Conservation (phyloP, 495 filamentous ascomycete species). For the Aspergillus cavernicola region DNA sequence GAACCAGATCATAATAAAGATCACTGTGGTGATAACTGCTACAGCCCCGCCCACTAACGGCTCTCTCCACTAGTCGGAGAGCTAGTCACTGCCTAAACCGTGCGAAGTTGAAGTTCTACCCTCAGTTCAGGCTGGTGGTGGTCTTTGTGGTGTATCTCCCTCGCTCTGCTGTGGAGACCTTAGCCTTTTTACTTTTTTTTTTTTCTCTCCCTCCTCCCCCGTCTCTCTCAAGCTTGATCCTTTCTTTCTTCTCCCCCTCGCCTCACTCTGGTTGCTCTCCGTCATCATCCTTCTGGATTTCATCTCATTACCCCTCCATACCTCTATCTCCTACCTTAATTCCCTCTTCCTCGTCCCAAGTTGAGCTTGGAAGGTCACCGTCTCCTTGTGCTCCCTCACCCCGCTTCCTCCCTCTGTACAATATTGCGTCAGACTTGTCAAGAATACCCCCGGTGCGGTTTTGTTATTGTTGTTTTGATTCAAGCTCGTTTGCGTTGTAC, state of each 20-base stretch:
- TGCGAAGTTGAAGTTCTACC: not conserved
- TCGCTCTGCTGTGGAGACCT: slow-evolving; percentile 1
- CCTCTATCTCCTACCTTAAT: slow-evolving; percentile 11
- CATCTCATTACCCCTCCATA: slow-evolving; percentile 3
- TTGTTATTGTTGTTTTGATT: slow-evolving; percentile 7
- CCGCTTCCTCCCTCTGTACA: slow-evolving; percentile 15
- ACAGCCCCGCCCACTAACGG: slow-evolving; percentile 14
- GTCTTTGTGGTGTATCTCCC: not conserved
- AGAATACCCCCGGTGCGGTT: slow-evolving; percentile 12
- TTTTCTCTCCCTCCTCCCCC: slow-evolving; percentile 2
- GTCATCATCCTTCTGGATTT: slow-evolving; percentile 1
- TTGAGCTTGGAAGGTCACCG: slow-evolving; percentile 12
- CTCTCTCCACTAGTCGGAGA: slow-evolving; percentile 10
- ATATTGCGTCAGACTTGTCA: slow-evolving; percentile 5
- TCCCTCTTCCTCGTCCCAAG: slow-evolving; percentile 6
- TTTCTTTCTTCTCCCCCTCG: slow-evolving; percentile 3
- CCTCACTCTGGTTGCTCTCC: slow-evolving; percentile 1
- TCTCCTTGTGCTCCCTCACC: slow-evolving; percentile 10
- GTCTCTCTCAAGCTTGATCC: slow-evolving; percentile 10
- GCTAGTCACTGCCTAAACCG: slow-evolving; percentile 4
- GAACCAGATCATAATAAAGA: slow-evolving; percentile 12
- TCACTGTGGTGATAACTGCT: slow-evolving; percentile 15
- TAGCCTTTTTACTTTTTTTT: slow-evolving; percentile 10
- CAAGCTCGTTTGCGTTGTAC: slow-evolving; percentile 4
- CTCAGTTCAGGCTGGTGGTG: not conserved